phyloP scores from a whole-genome alignment of 495 filamentous ascomycete genomes.

The Letharia lupina region DNA sequence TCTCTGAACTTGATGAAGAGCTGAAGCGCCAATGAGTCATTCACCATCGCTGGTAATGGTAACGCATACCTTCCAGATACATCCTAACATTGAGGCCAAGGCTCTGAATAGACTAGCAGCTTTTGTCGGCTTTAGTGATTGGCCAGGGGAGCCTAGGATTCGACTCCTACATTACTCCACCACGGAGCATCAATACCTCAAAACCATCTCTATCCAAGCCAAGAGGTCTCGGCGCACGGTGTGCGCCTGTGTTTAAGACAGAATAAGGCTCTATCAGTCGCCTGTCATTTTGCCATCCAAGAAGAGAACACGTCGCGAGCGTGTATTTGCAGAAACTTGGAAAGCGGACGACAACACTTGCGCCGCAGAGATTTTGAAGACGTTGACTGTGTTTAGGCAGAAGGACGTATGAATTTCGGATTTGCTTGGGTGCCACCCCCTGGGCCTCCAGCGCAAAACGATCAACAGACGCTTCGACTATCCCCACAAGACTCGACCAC shows the following conservation, averaged over 20 bases:
- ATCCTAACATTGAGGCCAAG: not conserved
- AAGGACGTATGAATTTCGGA: conserved; percentile 9
- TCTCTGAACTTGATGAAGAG: not conserved
- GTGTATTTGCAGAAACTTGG: not conserved
- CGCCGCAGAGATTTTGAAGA: not conserved
- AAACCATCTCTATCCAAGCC: not conserved
- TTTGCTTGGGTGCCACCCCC: conserved; percentile 8
- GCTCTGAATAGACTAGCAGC: not conserved
- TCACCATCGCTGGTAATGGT: not conserved
- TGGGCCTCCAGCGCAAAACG: conserved; percentile 7
- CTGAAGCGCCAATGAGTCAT: not conserved
- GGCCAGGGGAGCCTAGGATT: not conserved
- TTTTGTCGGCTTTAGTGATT: not conserved
- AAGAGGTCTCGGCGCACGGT: not conserved
- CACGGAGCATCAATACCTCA: not conserved
- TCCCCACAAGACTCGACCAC: conserved; percentile 11
- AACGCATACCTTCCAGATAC: not conserved
- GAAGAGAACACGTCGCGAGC: not conserved
- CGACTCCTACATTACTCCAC: not conserved
- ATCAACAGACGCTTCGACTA: conserved; percentile 11
- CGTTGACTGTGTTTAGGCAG: not conserved
- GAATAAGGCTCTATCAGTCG: not conserved
- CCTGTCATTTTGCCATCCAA: not conserved
- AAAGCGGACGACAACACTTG: conserved; percentile 6
- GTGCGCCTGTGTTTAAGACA: not conserved